Evolutionary conservation across 2,329 filamentous ascomycete species (phyloP), one percentile per base, ranked within the genome.

Genomic region (Nemania diffusa): DNA sequence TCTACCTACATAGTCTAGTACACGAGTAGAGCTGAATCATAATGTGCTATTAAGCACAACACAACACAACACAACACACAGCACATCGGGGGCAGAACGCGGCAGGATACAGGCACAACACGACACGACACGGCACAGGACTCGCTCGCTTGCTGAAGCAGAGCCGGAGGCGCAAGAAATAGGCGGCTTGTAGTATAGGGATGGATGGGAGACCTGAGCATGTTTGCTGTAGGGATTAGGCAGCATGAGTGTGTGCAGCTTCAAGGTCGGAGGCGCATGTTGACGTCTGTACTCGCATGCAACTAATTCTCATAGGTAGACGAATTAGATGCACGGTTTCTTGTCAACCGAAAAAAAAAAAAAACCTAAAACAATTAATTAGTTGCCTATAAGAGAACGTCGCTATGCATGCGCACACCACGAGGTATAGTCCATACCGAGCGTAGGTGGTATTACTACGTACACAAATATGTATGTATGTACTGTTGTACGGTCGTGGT

Each of bases 221-320:
- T 61, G 48, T 56, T 27, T 61, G 42, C 48, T 32, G 46, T 44
- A 57, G 57, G 59, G 62, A 40, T 65, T 48, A 44, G 62, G 48
- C 59, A 50, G 57, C 64, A 57, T 58, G n/a, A 27, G 37, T 13
- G 37, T 15, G 17, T 40, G 37, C 46, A 59, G 29, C 37, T 27
- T 56, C 32, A 42, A 24, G 24, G 46, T 22, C 20, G 37, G 44
- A 59, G 67, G 63, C 63, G 64, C 64, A 69, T 65, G 26, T 69
- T 67, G 66, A 70, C 66, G 53, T 70, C 66, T 70, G 60, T 64
- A 64, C 59, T 62, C 15, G 26, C 52, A 69, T 70, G 65, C 63
- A 64, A 50, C 42, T 55, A 17, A 20, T 29, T 15, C 11, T 5
- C 5, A 11, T 34, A 34, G 32, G 11, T 29, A 27, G 48, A 53